Evolutionary conservation across 2,329 filamentous ascomycete species (phyloP).

Genomic region (Neofusicoccum parvum): DNA sequence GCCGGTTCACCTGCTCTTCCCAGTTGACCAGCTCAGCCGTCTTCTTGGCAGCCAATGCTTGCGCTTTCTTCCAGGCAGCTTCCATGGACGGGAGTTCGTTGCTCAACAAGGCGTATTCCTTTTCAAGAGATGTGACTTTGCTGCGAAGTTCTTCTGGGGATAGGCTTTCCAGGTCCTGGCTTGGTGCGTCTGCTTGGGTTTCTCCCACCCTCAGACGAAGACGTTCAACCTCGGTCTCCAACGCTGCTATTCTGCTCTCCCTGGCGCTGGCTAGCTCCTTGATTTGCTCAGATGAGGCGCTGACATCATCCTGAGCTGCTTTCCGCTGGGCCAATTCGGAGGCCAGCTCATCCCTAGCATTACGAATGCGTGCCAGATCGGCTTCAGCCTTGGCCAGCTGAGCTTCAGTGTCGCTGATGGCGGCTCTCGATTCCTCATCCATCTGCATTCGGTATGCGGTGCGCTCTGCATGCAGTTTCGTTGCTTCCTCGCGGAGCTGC

Average conservation of each 20-base stretch:
- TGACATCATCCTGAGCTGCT: slow-evolving; percentile 75
- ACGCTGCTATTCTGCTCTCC: slow-evolving; percentile 74
- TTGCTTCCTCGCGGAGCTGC: slow-evolving; percentile 79
- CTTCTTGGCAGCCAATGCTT: slow-evolving; percentile 82
- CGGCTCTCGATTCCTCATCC: slow-evolving; percentile 74
- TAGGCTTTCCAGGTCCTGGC: slow-evolving; percentile 57
- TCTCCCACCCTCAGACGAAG: slow-evolving; percentile 61
- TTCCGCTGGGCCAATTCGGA: slow-evolving; percentile 82
- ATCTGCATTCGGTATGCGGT: slow-evolving; percentile 79
- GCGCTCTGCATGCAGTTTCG: slow-evolving; percentile 82
- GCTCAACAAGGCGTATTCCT: slow-evolving; percentile 81
- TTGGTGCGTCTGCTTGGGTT: slow-evolving; percentile 29
- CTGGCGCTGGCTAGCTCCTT: slow-evolving; percentile 79
- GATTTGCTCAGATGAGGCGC: slow-evolving; percentile 68
- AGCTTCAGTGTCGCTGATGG: slow-evolving; percentile 76
- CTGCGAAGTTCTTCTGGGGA: slow-evolving; percentile 70
- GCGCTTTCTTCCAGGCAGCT: slow-evolving; percentile 86
- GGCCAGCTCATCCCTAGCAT: slow-evolving; percentile 79
- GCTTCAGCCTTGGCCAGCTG: slow-evolving; percentile 79
- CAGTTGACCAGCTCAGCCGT: slow-evolving; percentile 72
- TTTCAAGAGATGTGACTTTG: slow-evolving; percentile 74
- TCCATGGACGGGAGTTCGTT: slow-evolving; percentile 88
- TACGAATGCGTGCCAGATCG: slow-evolving; percentile 82
- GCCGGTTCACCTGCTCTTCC: slow-evolving; percentile 75
- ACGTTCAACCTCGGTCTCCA: slow-evolving; percentile 82